phyloP scores from a whole-genome alignment of 1,139 yeast genomes.

The Geotrichum bryndzae region DNA sequence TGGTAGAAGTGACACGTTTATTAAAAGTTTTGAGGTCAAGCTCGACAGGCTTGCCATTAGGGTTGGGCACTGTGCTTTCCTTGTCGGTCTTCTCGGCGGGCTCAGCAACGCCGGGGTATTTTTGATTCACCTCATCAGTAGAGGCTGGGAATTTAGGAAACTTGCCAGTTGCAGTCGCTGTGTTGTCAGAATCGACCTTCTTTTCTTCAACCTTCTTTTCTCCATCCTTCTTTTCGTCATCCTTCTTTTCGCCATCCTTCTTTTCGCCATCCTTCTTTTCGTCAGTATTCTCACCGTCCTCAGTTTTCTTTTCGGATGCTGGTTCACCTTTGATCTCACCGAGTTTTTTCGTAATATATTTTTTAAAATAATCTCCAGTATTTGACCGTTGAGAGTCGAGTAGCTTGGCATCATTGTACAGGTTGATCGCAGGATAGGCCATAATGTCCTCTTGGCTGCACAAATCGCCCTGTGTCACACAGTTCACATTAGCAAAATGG shows the following conservation, averaged over 20 bases:
- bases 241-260: not conserved
- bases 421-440: conserved; percentile 35
- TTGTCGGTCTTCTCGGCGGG: not conserved
- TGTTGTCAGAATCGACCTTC: not conserved
- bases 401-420: conserved; percentile 33
- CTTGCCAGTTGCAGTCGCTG: not conserved
- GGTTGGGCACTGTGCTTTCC: conserved; percentile 18
- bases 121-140: conserved; percentile 5
- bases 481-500: conserved; percentile 38
- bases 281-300: not conserved
- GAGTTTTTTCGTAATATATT: conserved; percentile 2
- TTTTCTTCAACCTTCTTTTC: not conserved
- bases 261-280: not conserved
- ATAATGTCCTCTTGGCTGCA: conserved; percentile 31
- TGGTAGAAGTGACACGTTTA: conserved; percentile 23
- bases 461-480: conserved; percentile 39
- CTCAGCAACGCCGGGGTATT: conserved; percentile 7
- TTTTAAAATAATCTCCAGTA: conserved; percentile 1
- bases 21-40: conserved; percentile 24
- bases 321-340: conserved; percentile 1
- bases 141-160: conserved; percentile 14
- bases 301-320: not conserved
- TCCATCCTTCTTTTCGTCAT: not conserved
- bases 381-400: conserved; percentile 21
- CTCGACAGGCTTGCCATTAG: conserved; percentile 24